Evolutionary conservation across 139 green algal species (phyloP).

Genomic region (Pseudopediastrum boryanum): DNA sequence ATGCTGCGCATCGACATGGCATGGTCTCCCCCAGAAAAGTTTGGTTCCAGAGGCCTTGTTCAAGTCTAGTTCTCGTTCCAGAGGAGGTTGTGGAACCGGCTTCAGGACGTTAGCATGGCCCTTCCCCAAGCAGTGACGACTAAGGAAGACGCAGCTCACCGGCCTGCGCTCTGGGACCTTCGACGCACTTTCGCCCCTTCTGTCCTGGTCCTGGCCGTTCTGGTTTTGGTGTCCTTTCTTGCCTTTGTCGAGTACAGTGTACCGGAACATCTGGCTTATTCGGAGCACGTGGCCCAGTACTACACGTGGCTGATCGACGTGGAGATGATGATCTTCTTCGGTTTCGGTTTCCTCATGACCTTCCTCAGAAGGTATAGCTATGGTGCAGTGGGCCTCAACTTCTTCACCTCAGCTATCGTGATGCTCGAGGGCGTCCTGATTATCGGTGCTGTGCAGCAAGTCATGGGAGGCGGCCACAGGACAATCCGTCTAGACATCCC

Average conservation of each 20-base stretch:
- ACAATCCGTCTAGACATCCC: conserved; percentile 59
- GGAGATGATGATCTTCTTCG: neutral
- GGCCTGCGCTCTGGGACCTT: too few relatives aligned
- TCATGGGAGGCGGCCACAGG: conserved; percentile 22
- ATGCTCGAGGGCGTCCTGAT: conserved; percentile 55
- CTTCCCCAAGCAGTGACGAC: too few relatives aligned
- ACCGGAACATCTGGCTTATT: neutral
- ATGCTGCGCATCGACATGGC: too few relatives aligned
- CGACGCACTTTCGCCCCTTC: conserved; percentile 21
- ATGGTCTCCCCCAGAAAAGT: too few relatives aligned
- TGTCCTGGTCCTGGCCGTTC: neutral
- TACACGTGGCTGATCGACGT: conserved; percentile 38
- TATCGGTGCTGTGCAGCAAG: conserved; percentile 43
- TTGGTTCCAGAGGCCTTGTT: too few relatives aligned
- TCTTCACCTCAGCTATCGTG: conserved; percentile 54
- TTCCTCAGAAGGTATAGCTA: conserved; percentile 51
- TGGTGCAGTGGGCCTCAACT: conserved; percentile 65
- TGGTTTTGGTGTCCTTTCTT: conserved; percentile 14
- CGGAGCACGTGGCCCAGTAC: conserved; percentile 4
- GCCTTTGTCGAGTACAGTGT: conserved; percentile 21
- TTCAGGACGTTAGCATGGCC: too few relatives aligned
- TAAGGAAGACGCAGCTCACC: too few relatives aligned
- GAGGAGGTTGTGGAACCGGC: too few relatives aligned
- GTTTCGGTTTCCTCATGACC: neutral
- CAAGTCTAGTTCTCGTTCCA: too few relatives aligned